Evolutionary conservation across 2,329 filamentous ascomycete species (phyloP), one percentile per base, ranked within the genome.

Genomic region (Pezicula neosporulosa): DNA sequence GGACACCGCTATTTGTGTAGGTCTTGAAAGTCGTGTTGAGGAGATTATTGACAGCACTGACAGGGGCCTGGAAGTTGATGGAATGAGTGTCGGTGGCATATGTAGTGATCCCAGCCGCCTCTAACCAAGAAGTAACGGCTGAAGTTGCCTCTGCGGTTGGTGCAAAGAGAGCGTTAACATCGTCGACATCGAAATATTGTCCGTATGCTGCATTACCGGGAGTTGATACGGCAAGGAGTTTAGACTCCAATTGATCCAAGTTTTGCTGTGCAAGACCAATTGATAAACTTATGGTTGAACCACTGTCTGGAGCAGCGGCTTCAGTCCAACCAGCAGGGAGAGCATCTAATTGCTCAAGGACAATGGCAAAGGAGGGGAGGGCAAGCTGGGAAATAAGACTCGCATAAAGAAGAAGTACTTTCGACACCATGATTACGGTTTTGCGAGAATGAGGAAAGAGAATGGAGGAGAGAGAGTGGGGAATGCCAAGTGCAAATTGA

Each of bases 91-190:
- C 77, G 63, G 77, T 77, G 37, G 60, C 59, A 7, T 72, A 52
- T 19, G 68, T 61, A 9, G 67, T 64, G 15, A 83, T 71, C 41
- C 74, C 79, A 60, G 78, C 72, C 56, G 76, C 74, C 30, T 64
- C 66, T 9, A 84, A 71, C 80, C 79, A 84, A 38, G 77, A 73
- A 48, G 77, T 73, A 15, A 83, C 77, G 16, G 77, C 69, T 16
- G 72, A 61, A 16, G 72, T 62, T 0, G 78, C 76, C 56, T 80
- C 71, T 1, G 77, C 68, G 2, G 71, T 66, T 3, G 81, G 81
- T 51, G 71, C 71, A 44, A 83, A 69, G n/a, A 83, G 68, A 47
- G 76, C 70, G 43, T 77, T 70, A 15, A 83, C 75, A 53, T 81
- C 74, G 7, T 73, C 67, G 5, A 68, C 66, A 44, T 70, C 75